Conservation (phyloP, 2,329 filamentous ascomycete species). For the Conoideocrella luteorostrata region DNA sequence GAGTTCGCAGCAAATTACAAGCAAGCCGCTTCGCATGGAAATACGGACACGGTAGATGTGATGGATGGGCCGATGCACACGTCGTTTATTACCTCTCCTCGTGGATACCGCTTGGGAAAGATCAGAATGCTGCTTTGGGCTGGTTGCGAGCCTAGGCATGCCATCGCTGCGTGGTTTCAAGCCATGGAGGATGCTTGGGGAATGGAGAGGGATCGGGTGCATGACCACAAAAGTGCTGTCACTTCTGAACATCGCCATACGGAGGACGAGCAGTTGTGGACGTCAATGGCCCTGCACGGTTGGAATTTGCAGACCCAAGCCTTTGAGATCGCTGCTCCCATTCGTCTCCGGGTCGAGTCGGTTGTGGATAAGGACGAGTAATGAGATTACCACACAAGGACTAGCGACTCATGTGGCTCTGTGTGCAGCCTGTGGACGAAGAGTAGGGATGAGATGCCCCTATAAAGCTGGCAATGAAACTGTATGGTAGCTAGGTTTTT, state of each 20-base stretch:
- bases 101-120: slow-evolving; percentile 12
- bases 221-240: slow-evolving; percentile 15
- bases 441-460: no score
- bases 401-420: no score
- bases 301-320: slow-evolving; percentile 30
- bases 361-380: slow-evolving; percentile 21
- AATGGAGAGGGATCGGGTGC: slow-evolving; percentile 16
- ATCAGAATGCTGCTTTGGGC: slow-evolving; percentile 31
- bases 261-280: slow-evolving; percentile 20
- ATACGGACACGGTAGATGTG: slow-evolving; percentile 15
- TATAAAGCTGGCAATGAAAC: no score
- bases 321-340: slow-evolving; percentile 30
- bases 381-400: no score
- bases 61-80: slow-evolving; percentile 24
- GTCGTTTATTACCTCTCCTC: slow-evolving; percentile 22
- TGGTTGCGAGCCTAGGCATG: slow-evolving; percentile 21
- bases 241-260: slow-evolving; percentile 6
- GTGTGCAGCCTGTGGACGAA: no score
- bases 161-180: slow-evolving; percentile 30
- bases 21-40: slow-evolving; percentile 21
- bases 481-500: no score
- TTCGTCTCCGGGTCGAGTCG: slow-evolving; percentile 21
- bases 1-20: slow-evolving; percentile 37
- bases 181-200: slow-evolving; percentile 31
- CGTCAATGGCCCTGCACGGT: slow-evolving; percentile 20